Conservation (phyloP, 1,139 yeast species). For the Debaryomycetaceae sp. region DNA sequence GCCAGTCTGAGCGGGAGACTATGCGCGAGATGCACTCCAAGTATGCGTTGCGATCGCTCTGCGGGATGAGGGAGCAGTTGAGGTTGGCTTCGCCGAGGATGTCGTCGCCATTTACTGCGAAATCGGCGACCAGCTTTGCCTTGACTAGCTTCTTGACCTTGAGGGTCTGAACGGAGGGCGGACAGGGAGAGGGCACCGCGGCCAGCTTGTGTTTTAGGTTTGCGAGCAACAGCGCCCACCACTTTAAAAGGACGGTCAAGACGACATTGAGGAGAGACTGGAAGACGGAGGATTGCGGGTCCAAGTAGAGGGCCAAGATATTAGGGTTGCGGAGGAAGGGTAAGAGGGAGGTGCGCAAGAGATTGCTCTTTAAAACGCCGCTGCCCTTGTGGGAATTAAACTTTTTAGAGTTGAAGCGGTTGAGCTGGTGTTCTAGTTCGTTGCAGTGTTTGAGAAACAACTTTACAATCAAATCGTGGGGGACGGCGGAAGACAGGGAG, state of each 20-base stretch:
- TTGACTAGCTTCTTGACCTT: constrained; percentile 1
- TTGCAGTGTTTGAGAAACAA: constrained; percentile 28
- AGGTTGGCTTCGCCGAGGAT: background rate
- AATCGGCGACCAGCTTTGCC: constrained; percentile 1
- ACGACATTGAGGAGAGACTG: constrained; percentile 25
- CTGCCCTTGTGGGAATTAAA: constrained; percentile 22
- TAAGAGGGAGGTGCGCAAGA: constrained; percentile 53
- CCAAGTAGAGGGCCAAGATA: constrained; percentile 14
- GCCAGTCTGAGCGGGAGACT: constrained; percentile 58
- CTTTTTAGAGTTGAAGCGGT: constrained; percentile 32
- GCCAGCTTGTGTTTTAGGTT: constrained; percentile 9
- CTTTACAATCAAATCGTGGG: constrained; percentile 17
- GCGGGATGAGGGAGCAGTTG: constrained; percentile 7
- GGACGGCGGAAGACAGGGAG: background rate
- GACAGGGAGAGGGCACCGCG: constrained; percentile 11
- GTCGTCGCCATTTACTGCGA: background rate
- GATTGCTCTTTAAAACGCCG: constrained; percentile 52
- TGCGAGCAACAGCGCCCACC: constrained; percentile 58
- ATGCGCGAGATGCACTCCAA: constrained; percentile 65
- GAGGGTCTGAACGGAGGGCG: constrained; percentile 12
- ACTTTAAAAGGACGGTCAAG: constrained; percentile 35
- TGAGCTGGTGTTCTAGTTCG: constrained; percentile 31
- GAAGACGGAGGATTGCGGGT: constrained; percentile 11
- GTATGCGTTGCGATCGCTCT: constrained; percentile 57
- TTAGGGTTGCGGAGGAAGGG: constrained; percentile 44